These are phyloP conservation scores for Phylloboletellus chloephorus DNA, from an alignment of 1,284 basidiomycete genomes.

Conservation along the genomic window DNA sequence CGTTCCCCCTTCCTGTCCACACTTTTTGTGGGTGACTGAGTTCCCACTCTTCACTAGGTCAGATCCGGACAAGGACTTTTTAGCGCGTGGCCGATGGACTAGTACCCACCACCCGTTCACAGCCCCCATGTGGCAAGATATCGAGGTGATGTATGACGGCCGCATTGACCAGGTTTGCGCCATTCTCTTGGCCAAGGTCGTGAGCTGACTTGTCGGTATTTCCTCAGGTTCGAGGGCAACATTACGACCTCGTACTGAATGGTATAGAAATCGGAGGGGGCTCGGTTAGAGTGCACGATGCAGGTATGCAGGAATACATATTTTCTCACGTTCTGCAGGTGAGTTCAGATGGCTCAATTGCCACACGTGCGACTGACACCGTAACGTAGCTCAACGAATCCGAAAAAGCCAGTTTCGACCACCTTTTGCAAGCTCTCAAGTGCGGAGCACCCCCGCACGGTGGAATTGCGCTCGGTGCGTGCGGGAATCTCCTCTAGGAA, in stretches of 20 bases:
- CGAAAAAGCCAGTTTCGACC: constrained; percentile 75
- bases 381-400: constrained; percentile 56
- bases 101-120: constrained; percentile 95
- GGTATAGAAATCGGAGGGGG: constrained; percentile 93
- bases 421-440: constrained; percentile 79
- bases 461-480: constrained; percentile 84
- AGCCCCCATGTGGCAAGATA: constrained; percentile 88
- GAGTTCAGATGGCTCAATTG: constrained; percentile 19
- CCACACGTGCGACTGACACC: constrained; percentile 6
- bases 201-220: constrained; percentile 7
- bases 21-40: constrained; percentile 93
- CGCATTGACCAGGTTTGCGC: constrained; percentile 56
- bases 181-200: constrained; percentile 5
- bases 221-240: constrained; percentile 80
- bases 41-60: constrained; percentile 90
- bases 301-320: constrained; percentile 78
- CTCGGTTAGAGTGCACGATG: constrained; percentile 88
- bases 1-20: constrained; percentile 53
- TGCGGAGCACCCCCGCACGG: constrained; percentile 94
- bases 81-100: constrained; percentile 83
- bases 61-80: constrained; percentile 82
- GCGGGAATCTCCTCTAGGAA: constrained; percentile 10
- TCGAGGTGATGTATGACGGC: constrained; percentile 67
- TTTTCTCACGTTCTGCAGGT: constrained; percentile 78
- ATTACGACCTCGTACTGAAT: constrained; percentile 96